Evolutionary conservation across 2,329 filamentous ascomycete genomes (phyloP).

Genomic region (Rhinocladiella mackenziei): DNA sequence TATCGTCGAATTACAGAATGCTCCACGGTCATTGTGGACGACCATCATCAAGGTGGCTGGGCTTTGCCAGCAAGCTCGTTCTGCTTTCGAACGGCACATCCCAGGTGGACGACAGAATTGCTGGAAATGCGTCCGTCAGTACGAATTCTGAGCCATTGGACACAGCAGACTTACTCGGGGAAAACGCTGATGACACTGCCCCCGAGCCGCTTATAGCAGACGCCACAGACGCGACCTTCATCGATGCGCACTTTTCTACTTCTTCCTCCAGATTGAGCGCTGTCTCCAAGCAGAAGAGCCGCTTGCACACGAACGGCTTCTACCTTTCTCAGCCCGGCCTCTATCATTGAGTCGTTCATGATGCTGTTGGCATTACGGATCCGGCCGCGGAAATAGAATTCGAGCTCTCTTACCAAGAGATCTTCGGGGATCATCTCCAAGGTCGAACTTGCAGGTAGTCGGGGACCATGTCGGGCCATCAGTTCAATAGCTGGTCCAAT

Average conservation of each 20-base stretch:
- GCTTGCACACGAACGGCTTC: slow-evolving; percentile 75
- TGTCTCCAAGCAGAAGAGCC: slow-evolving; percentile 68
- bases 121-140: slow-evolving; percentile 31
- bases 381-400: slow-evolving; percentile 85
- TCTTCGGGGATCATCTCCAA: slow-evolving; percentile 78
- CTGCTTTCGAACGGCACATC: slow-evolving; percentile 57
- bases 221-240: slow-evolving; percentile 84
- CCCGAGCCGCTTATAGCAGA: slow-evolving; percentile 89
- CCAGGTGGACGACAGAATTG: slow-evolving; percentile 70
- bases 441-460: slow-evolving; percentile 81
- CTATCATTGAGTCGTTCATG: slow-evolving; percentile 74
- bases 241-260: slow-evolving; percentile 71
- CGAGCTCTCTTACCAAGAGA: slow-evolving; percentile 72
- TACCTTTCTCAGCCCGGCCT: slow-evolving; percentile 70
- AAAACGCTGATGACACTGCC: slow-evolving; percentile 87
- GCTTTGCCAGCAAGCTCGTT: slow-evolving; percentile 27
- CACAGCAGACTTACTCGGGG: slow-evolving; percentile 61
- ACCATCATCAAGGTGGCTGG: slow-evolving; percentile 12
- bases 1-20: slow-evolving; percentile 21
- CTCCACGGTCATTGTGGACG: not conserved
- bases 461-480: slow-evolving; percentile 86
- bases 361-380: slow-evolving; percentile 81
- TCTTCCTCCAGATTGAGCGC: slow-evolving; percentile 49
- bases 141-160: not conserved
- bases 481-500: slow-evolving; percentile 78